Evolutionary conservation across 2,329 filamentous ascomycete genomes (phyloP), one percentile per base, ranked within the genome.

Genomic region (Claviceps sp.): DNA sequence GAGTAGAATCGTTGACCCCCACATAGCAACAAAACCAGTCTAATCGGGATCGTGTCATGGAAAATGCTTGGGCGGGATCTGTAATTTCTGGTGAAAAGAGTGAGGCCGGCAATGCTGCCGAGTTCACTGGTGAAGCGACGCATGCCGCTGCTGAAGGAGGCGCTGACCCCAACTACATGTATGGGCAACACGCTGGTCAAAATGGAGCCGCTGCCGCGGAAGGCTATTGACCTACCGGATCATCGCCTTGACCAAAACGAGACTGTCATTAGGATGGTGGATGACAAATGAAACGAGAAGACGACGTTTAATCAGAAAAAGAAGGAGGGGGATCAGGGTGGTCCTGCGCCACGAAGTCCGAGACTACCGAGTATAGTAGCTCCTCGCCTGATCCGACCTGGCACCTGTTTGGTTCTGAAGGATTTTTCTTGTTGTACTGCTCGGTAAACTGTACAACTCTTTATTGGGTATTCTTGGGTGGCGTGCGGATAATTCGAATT

Each of bases 201-300:
- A 83, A 83, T 60, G 80, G 79, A 40, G 69, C 77, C n/a, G 66
- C 69, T 24, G 65, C 71, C 45, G 70, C 69, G 47, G 78, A 80
- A 36, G 70, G 71, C 47, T 81, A 78, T 62, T 78, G 72, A 30
- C 13, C 26, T 22, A 8, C 26, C 6, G 7, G 14, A 20, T 37
- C 5, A 37, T 30, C 9, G 7, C 9, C 40, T 49, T 20, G 30
- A 36, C 13, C 42, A 16, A 24, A 36, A 22, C 5, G 24, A 45
- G 24, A 20, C 16, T 47, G 48, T 30, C 48, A 36, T 26, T 51
- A 38, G 34, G 16, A 47, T 45, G 34, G 48, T 16, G 34, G 16
- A 47, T 45, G 34, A 53, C 36, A 26, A 40, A 50, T 46, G 44
- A 49, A 20, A 45, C 38, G 48, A 40, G 47, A 48, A 48, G 9